Evolutionary conservation across 1,284 basidiomycete species (phyloP).

Genomic region (Trametes hirsuta): DNA sequence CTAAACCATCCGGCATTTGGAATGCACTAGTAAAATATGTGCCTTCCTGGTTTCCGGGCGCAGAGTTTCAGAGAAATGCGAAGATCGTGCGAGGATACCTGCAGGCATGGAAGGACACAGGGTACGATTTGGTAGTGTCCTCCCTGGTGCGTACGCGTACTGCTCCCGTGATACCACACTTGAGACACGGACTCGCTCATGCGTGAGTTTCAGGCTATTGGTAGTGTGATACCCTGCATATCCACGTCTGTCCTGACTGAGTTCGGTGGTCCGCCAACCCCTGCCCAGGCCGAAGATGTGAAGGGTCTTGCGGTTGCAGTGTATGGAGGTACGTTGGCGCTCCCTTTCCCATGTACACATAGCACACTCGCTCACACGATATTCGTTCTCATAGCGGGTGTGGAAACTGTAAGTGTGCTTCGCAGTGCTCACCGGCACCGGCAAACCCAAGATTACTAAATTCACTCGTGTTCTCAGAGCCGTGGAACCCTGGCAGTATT

Average conservation of each 20-base stretch:
- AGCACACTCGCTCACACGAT: neutral
- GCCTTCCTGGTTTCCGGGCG: slow-evolving; percentile 1
- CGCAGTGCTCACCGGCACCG: neutral
- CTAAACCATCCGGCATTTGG: neutral
- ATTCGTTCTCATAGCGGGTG: slow-evolving; percentile 20
- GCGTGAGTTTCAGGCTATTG: neutral
- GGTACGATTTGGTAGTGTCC: slow-evolving; percentile 20
- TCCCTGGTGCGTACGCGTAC: slow-evolving; percentile 15
- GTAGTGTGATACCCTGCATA: neutral
- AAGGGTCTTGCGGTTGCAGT: slow-evolving; percentile 20
- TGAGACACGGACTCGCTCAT: neutral
- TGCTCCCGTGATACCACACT: neutral
- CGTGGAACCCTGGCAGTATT: slow-evolving; percentile 7
- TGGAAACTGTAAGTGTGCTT: slow-evolving; percentile 24
- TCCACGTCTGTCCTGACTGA: neutral
- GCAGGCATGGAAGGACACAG: slow-evolving; percentile 12
- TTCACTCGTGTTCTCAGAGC: neutral
- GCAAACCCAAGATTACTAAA: neutral
- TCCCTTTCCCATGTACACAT: neutral
- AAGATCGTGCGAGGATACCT: neutral
- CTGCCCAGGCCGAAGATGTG: slow-evolving; percentile 21
- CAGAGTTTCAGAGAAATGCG: slow-evolving; percentile 18
- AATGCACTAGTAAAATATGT: neutral
- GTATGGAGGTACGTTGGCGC: slow-evolving; percentile 22
- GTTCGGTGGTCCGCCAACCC: neutral